These are phyloP conservation scores for Haplographium delicatum DNA, from an alignment of 495 filamentous ascomycete genomes.

Conservation along the genomic window DNA sequence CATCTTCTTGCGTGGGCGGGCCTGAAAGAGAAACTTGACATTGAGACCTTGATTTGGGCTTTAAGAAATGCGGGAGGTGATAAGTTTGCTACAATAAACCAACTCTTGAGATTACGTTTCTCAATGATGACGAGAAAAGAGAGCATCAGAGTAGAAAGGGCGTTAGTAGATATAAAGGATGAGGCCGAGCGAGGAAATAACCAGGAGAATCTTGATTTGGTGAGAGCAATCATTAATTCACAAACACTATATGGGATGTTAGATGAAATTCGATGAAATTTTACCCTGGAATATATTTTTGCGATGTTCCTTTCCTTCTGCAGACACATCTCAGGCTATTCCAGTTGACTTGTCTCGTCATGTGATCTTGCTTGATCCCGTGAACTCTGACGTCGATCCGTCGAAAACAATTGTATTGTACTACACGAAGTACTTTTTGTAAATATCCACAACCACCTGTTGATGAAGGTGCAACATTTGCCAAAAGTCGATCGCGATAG, in stretches of 20 bases:
- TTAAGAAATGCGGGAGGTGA: constrained; percentile 19
- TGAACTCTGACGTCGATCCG: constrained; percentile 9
- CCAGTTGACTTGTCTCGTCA: too few species aligned
- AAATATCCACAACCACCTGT: background rate
- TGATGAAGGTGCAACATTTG: background rate
- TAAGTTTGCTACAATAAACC: constrained; percentile 7
- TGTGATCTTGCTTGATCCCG: constrained; percentile 10
- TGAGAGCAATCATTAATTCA: background rate
- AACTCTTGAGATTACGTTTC: constrained; percentile 4
- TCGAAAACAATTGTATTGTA: constrained; percentile 17
- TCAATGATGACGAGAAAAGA: background rate
- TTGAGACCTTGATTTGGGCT: constrained; percentile 11
- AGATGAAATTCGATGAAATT: background rate
- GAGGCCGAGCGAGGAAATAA: constrained; percentile 8
- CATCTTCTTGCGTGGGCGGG: constrained; percentile 15
- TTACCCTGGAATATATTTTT: too few species aligned
- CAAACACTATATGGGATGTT: background rate
- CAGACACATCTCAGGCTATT: too few species aligned
- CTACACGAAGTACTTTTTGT: too few species aligned
- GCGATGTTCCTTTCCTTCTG: too few species aligned
- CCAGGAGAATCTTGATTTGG: constrained; percentile 11
- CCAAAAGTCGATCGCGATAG: constrained; percentile 4
- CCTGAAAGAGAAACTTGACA: constrained; percentile 7
- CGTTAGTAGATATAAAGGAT: constrained; percentile 6
- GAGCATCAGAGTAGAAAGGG: background rate